Percentiles rank a stretch among this genome's conserved stretches.
Evolutionary conservation across 768 basidiomycete genomes (phyloP).

Genomic region (Boletus rufocinnamomeus): DNA sequence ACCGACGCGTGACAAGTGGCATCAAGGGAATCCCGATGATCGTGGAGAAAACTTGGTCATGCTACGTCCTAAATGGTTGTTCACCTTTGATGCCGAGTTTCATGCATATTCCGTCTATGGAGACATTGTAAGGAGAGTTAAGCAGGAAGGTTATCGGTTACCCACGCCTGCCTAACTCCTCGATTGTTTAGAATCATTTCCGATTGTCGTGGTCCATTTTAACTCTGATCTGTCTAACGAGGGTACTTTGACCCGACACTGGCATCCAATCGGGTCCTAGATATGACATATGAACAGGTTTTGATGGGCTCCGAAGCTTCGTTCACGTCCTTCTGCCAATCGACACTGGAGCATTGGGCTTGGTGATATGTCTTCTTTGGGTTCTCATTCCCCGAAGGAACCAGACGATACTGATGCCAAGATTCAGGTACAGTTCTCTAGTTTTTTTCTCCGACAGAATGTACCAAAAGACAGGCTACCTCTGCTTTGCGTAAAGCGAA

Average conservation of each 20-base stretch:
- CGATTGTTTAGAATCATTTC: background rate
- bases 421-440: background rate
- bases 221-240: background rate
- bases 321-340: background rate
- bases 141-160: conserved; percentile 19
- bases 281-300: too few relatives aligned
- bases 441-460: too few relatives aligned
- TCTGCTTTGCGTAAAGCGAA: background rate
- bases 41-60: conserved; percentile 16
- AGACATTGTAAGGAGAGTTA: conserved; percentile 3
- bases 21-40: conserved; percentile 5
- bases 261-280: background rate
- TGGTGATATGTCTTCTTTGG: background rate
- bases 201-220: background rate
- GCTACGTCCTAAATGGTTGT: conserved; percentile 8
- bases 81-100: conserved; percentile 13
- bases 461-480: background rate
- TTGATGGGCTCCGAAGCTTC: background rate
- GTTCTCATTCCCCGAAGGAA: background rate
- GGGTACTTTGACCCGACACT: too few relatives aligned
- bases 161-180: background rate
- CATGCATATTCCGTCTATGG: conserved; percentile 8
- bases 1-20: background rate
- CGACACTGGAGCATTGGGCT: background rate
- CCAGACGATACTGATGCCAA: background rate